Evolutionary conservation across 176 grass and related monocot genomes (phyloP).

Genomic region (Rhynchospora pubera): DNA sequence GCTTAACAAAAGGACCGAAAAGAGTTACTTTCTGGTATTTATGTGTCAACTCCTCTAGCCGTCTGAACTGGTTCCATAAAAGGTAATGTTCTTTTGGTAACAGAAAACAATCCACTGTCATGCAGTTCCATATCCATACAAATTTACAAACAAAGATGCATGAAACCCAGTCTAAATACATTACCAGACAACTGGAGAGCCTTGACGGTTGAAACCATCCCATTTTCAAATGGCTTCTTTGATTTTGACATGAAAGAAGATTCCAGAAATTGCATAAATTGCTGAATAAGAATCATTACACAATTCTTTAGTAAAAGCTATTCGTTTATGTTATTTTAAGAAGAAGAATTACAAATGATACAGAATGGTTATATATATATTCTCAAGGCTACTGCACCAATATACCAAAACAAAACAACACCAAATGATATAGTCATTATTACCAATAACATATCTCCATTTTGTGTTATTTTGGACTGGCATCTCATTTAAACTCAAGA

Average conservation of each 20-base stretch:
- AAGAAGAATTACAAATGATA: background rate
- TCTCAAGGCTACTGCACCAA: background rate
- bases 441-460: background rate
- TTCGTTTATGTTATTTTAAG: background rate
- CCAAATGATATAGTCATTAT: conserved; percentile 8
- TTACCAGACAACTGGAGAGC: conserved; percentile 54
- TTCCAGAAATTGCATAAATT: conserved; percentile 60
- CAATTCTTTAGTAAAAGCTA: background rate
- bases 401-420: background rate
- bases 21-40: background rate
- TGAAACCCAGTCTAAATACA: background rate
- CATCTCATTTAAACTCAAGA: background rate
- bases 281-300: conserved; percentile 31
- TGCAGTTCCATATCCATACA: background rate
- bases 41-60: background rate
- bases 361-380: conserved; percentile 14
- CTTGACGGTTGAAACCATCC: conserved; percentile 20
- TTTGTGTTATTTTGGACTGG: background rate
- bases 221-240: conserved; percentile 24
- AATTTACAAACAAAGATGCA: conserved; percentile 13
- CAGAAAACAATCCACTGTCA: background rate
- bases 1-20: background rate
- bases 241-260: conserved; percentile 56
- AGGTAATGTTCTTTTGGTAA: too few species aligned
- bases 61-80: background rate